Evolutionary conservation across 805 yeast genomes (phyloP).

Genomic region (baker's yeast (Saccharomyces cerevisiae)): DNA sequence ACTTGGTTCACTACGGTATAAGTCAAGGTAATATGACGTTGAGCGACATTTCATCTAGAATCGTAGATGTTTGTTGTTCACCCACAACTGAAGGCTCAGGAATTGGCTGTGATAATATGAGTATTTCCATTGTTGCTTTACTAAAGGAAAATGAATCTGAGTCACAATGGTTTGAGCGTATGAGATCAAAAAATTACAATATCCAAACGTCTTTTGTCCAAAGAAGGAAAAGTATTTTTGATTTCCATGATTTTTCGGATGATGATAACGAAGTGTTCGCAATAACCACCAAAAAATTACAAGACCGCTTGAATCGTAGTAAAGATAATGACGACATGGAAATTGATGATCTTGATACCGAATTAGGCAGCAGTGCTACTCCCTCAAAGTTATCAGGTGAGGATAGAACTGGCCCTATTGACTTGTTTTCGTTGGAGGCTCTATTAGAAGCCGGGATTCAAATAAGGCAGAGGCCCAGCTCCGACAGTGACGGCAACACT

Average conservation of each 20-base stretch:
- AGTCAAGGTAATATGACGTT: conserved; percentile 54
- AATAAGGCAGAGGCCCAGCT: conserved; percentile 39
- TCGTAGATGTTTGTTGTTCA: conserved; percentile 92
- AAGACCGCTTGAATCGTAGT: conserved; percentile 17
- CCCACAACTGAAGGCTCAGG: conserved; percentile 90
- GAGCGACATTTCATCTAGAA: conserved; percentile 69
- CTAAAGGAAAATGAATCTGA: conserved; percentile 42
- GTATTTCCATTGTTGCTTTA: conserved; percentile 80
- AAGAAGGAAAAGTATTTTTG: conserved; percentile 41
- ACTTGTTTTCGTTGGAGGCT: conserved; percentile 12
- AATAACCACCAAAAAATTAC: conserved; percentile 19
- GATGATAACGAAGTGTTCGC: conserved; percentile 35
- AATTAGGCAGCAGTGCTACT: conserved; percentile 1
- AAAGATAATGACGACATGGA: conserved; percentile 22
- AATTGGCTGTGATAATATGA: conserved; percentile 97
- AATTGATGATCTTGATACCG: conserved; percentile 4
- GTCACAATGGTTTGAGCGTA: conserved; percentile 55
- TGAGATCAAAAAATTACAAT: conserved; percentile 38
- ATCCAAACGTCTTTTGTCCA: conserved; percentile 36
- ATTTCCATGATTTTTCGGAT: conserved; percentile 37
- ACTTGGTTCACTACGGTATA: conserved; percentile 85
- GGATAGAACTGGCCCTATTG: conserved; percentile 1
- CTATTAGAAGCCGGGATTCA: conserved; percentile 19
- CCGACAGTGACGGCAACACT: conserved; percentile 33
- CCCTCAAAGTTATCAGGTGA: not conserved